Base-by-base conservation (phyloP, 768 basidiomycete genomes). In the Serendipita vermifera region DNA sequence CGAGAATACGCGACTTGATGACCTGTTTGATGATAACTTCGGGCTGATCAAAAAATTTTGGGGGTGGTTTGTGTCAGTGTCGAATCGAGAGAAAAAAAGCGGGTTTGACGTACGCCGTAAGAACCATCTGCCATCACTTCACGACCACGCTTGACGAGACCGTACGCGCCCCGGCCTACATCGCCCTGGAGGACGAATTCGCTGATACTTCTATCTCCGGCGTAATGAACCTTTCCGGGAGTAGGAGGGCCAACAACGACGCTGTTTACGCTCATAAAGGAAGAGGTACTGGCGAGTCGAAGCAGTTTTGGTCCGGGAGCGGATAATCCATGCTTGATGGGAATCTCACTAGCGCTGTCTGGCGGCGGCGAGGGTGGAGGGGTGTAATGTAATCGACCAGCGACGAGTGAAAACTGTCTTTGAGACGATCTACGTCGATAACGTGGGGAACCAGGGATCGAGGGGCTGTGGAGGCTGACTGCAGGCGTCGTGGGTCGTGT, bases 1-100 rank as follows among this genome's bases (percentile, higher is more conserved):
- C 94, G 54, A 99, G 78, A 58, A 99, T 99, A 54, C 96, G 87
- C 43, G 89, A 92, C 70, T 98, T 98, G 74, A 98, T 93, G 64
- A 98, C 84, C 69, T 96, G 93, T 66, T 99, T 99, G 70, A 99
- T 91, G 63, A 99, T 85, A 58, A 96, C 71, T 33, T 86, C 82
- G 3, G 91, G 85, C 90, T 92, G 63, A 59, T 60, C 57, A 62
- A 56, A 57, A 62, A 65, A 62, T 58, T 54, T 35, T 35, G 57
- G 55, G 7, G 11, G 33, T 58, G 60, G 48, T 62, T 39, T 38
- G 36, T 38, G 54, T 48, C 62, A 59, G 38, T 51, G 51, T 56
- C 40, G 22, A 35, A n/a, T 22, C 13, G 26, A 32, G 27, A 5
- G 38, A 22, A 20, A 59, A 56, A 53, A 57, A 33, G 61, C 64